Evolutionary conservation across 176 grass and related monocot genomes (phyloP), one percentile per base, ranked within the genome.

Genomic region (Dactylis glomerata): DNA sequence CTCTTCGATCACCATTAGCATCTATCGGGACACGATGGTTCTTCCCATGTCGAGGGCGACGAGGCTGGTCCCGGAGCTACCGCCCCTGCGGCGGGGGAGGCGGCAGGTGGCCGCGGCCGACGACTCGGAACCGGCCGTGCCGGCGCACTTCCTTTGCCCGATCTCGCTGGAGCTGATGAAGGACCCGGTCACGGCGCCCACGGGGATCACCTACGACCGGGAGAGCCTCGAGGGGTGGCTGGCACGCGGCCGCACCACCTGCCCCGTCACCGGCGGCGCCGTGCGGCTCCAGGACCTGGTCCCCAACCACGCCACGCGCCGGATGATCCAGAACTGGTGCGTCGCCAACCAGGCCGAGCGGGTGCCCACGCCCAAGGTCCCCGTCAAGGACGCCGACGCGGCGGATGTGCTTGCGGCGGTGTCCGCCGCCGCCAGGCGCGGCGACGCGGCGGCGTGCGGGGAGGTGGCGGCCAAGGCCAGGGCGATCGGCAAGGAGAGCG

Each of bases 301-400:
- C 22, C 95, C 95, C 8, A 94, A 97, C 86, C 92, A 94, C 67
- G 74, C 92, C 22, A 94, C 89, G 23, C 86, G 88, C 2, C 68
- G 92, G 23, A 82, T 97, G 84, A 97, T 97, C 65, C 95, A 97
- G 87, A 86, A 89, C 23, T 97, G 95, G 95, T 94, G 95, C 88
- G 90, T 97, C 32, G 83, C 92, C 23, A 92, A 91, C 84, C 68
- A 78, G 8, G 78, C 78, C n/a, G 90, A 94, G 78, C 85, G 88
- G 8, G 81, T 97, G 68, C 83, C 92, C 28, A 97, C 95, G 23
- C 95, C 95, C n/a, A 71, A 61, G 30, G 91, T 81, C 26, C 95
- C 95, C 3, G 66, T 97, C 55, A 61, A n/a, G 0, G 80, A 75
- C 8, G 59, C 44, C 24, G 88, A 92, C 30, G 92, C 84, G 0